These are phyloP conservation scores for Anisodus acutangulus DNA, from an alignment of 257 asterid genomes.

Conservation along the genomic window DNA sequence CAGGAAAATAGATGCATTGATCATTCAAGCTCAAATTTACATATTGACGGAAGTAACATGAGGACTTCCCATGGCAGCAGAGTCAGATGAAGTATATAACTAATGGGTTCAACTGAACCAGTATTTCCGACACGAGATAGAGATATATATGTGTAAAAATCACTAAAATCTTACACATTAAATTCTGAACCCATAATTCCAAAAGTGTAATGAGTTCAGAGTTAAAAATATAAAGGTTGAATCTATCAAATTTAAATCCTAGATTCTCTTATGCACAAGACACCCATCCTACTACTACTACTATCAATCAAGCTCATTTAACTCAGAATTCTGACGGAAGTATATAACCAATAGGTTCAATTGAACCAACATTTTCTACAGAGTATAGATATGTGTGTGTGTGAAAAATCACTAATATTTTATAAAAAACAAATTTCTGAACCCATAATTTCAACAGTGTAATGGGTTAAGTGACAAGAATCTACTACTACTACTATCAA, in stretches of 20 bases:
- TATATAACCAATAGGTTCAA: neutral
- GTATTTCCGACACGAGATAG: neutral
- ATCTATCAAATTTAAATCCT: neutral
- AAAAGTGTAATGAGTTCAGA: neutral
- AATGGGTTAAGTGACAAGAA: neutral
- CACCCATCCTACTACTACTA: neutral
- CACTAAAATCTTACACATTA: neutral
- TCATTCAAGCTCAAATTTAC: neutral
- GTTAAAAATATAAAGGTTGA: neutral
- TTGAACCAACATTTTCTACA: neutral
- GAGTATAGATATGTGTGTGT: neutral
- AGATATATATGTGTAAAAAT: neutral
- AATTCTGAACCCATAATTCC: neutral
- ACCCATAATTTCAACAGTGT: neutral
- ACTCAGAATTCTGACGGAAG: neutral
- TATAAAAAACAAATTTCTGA: neutral
- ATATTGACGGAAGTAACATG: neutral
- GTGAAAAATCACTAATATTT: neutral
- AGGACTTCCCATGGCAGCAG: slow-evolving; percentile 5
- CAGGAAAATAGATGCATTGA: neutral
- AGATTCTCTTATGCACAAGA: neutral
- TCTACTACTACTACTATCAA: neutral
- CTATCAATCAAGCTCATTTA: neutral
- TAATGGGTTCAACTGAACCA: neutral
- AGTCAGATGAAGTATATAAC: neutral